Evolutionary conservation across 352 stramenopile species (phyloP).

Genomic region (Lagenidium sp.): DNA sequence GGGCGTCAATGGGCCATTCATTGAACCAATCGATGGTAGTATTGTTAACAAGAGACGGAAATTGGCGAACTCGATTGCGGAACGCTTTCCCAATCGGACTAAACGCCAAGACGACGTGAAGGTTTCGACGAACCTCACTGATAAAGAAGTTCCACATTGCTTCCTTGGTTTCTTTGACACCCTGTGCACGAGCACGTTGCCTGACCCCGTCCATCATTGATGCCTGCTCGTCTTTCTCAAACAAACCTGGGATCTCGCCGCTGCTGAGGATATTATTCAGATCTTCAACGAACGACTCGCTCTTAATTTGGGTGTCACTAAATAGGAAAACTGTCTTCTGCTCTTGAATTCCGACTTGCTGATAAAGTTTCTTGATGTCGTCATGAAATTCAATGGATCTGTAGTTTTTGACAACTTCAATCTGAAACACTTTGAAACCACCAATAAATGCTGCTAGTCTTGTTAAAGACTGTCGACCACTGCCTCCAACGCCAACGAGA

Average conservation of each 20-base stretch:
- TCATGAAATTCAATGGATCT: conserved; percentile 87
- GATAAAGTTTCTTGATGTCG: conserved; percentile 88
- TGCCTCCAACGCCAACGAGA: conserved; percentile 88
- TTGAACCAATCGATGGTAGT: conserved; percentile 94
- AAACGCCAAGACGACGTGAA: conserved; percentile 91
- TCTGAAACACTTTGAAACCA: conserved; percentile 86
- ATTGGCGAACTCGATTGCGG: conserved; percentile 79
- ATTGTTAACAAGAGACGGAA: conserved; percentile 91
- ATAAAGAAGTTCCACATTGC: conserved; percentile 92
- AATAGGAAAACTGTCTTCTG: conserved; percentile 90
- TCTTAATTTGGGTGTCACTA: conserved; percentile 93
- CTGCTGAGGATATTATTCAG: conserved; percentile 91
- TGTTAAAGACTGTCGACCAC: conserved; percentile 84
- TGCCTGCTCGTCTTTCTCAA: conserved; percentile 87
- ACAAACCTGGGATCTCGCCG: conserved; percentile 89
- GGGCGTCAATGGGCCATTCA: conserved; percentile 86
- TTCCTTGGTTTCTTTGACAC: conserved; percentile 85
- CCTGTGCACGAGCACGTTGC: conserved; percentile 44
- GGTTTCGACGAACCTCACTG: conserved; percentile 82
- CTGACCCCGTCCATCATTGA: conserved; percentile 82
- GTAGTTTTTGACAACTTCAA: conserved; percentile 95
- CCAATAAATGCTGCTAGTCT: conserved; percentile 85
- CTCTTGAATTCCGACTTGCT: conserved; percentile 69
- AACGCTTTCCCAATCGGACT: conserved; percentile 88
- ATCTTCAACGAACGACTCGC: conserved; percentile 90